Base-by-base conservation (phyloP, 768 basidiomycete species). In the Steccherinum ochraceum region DNA sequence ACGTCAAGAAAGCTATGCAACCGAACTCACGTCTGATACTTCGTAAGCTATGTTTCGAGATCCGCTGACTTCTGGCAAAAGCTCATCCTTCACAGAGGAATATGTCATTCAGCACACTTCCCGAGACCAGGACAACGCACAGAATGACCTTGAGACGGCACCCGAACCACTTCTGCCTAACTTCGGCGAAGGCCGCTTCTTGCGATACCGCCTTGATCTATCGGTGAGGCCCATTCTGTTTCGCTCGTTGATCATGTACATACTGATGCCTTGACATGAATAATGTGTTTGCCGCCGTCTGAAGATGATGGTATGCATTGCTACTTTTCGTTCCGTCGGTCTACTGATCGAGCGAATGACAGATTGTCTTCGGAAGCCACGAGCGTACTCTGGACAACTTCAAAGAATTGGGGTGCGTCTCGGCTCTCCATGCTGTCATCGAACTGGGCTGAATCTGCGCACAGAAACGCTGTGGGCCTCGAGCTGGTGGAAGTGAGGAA, bases 1-100 rank as follows among this genome's bases (percentile, higher is more conserved):
- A 68, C 49, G 30, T 70, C 45, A 58, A 65, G 21, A 47, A 58
- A 51, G 67, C 63, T 5, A 55, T 70, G 53, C 59, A 54, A 23
- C 61, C 65, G 4, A 47, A 39, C 11, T 39, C 63, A 26, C 65
- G 64, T 24, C 66, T 61, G 1, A 39, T 70, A 16, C 61, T 69
- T 26, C 60, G 71, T 27, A 64, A 69, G 68, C 50, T 52, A 61
- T 60, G 11, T 5, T n/a, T 39, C 11, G 11, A 39, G 35, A 11
- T 39, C 35, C 12, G 16, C 5, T n/a, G 20, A 23, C 18, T 18
- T 7, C 24, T 39, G 3, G 1, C 16, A 13, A n/a, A 26, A 2
- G 23, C 21, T 23, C 21, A 7, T 23, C n/a, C n/a, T 23, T 12
- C 23, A 4, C 25, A 58, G 52, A 56, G 13, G 45, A 53, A 25